Percentiles rank a stretch among this genome's conserved stretches.
Conservation (phyloP, 2,329 filamentous ascomycete genomes). For the Trichoderma semiorbis region DNA sequence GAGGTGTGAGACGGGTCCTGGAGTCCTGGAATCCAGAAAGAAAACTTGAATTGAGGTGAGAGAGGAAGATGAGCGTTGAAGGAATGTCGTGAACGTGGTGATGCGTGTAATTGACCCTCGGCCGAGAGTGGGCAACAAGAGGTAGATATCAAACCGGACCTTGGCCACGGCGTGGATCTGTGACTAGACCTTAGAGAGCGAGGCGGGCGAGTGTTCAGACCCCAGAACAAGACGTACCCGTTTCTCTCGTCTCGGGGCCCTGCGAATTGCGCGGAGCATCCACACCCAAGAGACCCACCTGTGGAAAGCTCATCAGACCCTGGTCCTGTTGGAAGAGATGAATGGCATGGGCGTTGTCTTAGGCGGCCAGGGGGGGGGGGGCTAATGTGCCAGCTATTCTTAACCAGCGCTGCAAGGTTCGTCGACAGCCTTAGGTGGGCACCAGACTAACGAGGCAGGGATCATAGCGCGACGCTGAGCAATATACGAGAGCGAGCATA, state of each 20-base stretch:
- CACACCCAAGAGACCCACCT: constrained; percentile 31
- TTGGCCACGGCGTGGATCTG: constrained; percentile 15
- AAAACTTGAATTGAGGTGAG: constrained; percentile 18
- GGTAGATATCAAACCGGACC: constrained; percentile 26
- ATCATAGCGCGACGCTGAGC: constrained; percentile 41
- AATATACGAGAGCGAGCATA: constrained; percentile 51
- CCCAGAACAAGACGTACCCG: constrained; percentile 16
- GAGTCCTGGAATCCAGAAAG: constrained; percentile 24
- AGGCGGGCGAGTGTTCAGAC: constrained; percentile 19
- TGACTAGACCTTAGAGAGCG: constrained; percentile 10
- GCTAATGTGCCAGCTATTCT: constrained; percentile 45
- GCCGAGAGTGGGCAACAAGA: constrained; percentile 26
- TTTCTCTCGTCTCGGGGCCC: constrained; percentile 27
- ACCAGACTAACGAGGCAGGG: constrained; percentile 31
- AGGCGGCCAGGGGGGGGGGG: constrained; percentile 28
- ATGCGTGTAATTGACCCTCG: constrained; percentile 23
- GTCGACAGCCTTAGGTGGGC: constrained; percentile 31
- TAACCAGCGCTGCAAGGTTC: constrained; percentile 36
- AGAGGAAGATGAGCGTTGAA: constrained; percentile 30
- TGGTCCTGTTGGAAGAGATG: constrained; percentile 32
- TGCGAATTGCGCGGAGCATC: constrained; percentile 38
- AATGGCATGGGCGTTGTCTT: constrained; percentile 35
- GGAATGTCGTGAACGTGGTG: constrained; percentile 37
- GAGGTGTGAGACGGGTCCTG: constrained; percentile 19
- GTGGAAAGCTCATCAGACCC: constrained; percentile 27